Conservation (phyloP, 768 basidiomycete genomes). For the Megacollybia marginata region DNA sequence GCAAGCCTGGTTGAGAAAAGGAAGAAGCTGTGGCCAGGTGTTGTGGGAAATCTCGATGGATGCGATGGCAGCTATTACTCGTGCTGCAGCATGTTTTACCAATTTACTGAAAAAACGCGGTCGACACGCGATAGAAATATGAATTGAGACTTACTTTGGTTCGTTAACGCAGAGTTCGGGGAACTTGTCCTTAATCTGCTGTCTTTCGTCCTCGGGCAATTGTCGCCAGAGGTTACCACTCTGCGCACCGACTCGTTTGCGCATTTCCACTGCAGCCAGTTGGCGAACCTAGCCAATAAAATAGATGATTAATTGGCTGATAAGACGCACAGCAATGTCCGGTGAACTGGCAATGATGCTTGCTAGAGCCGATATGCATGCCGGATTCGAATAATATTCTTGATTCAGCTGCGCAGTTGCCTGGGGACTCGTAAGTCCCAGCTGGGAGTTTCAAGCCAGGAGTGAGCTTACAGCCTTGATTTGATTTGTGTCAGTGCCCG, state of each 20-base stretch:
- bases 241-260: slow-evolving; percentile 81
- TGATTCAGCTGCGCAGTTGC: slow-evolving; percentile 88
- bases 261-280: slow-evolving; percentile 92
- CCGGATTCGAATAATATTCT: slow-evolving; percentile 86
- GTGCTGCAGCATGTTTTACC: slow-evolving; percentile 88
- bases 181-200: slow-evolving; percentile 79
- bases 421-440: slow-evolving; percentile 29
- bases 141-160: slow-evolving; percentile 48
- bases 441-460: slow-evolving; percentile 6
- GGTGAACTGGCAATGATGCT: slow-evolving; percentile 80
- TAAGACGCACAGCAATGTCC: slow-evolving; percentile 66
- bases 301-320: not conserved
- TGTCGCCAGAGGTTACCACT: slow-evolving; percentile 79
- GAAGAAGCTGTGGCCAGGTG: slow-evolving; percentile 82
- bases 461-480: slow-evolving; percentile 74
- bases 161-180: slow-evolving; percentile 75
- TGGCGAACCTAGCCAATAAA: slow-evolving; percentile 70
- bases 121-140: slow-evolving; percentile 6
- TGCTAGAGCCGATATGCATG: slow-evolving; percentile 87
- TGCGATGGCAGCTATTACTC: slow-evolving; percentile 90
- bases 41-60: slow-evolving; percentile 74
- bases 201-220: slow-evolving; percentile 58
- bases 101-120: slow-evolving; percentile 51
- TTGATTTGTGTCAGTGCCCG: slow-evolving; percentile 73
- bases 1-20: slow-evolving; percentile 78